phyloP scores from a whole-genome alignment of 2,329 filamentous ascomycete species.

The Penicillium freii region DNA sequence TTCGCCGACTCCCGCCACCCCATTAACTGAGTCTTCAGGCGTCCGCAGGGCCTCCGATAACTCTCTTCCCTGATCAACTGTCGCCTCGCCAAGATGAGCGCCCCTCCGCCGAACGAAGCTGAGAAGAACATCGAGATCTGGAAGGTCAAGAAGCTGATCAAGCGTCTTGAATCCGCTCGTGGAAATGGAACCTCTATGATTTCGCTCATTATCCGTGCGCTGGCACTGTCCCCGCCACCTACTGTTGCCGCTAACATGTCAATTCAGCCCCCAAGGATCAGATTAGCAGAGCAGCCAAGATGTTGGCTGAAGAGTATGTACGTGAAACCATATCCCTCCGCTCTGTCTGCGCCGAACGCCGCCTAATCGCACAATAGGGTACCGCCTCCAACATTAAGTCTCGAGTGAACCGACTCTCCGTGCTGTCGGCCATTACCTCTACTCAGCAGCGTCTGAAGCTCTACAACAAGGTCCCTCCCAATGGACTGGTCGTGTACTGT shows the following conservation, averaged over 20 bases:
- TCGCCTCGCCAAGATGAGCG: slow-evolving; percentile 69
- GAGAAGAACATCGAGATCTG: slow-evolving; percentile 91
- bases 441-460: slow-evolving; percentile 99
- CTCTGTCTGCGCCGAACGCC: not conserved
- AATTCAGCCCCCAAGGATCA: slow-evolving; percentile 89
- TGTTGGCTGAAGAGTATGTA: slow-evolving; percentile 99
- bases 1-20: slow-evolving; percentile 18
- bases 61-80: slow-evolving; percentile 25
- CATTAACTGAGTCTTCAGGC: slow-evolving; percentile 21
- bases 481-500: slow-evolving; percentile 97
- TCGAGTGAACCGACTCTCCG: slow-evolving; percentile 96
- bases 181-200: slow-evolving; percentile 99
- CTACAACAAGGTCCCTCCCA: slow-evolving; percentile 97
- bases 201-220: slow-evolving; percentile 94
- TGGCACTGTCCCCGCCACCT: not conserved
- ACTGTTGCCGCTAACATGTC: slow-evolving; percentile 20
- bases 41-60: slow-evolving; percentile 23
- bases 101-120: slow-evolving; percentile 78
- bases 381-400: slow-evolving; percentile 99
- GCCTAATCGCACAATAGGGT: slow-evolving; percentile 56
- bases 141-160: slow-evolving; percentile 99
- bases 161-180: slow-evolving; percentile 92
- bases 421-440: slow-evolving; percentile 96
- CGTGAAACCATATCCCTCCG: slow-evolving; percentile 35
- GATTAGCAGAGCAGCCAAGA: slow-evolving; percentile 92